A percentile compares a stretch with the other conserved stretches of the same genome.
Conservation (phyloP, 129 eudicot species). For the Artemisia tridentata region DNA sequence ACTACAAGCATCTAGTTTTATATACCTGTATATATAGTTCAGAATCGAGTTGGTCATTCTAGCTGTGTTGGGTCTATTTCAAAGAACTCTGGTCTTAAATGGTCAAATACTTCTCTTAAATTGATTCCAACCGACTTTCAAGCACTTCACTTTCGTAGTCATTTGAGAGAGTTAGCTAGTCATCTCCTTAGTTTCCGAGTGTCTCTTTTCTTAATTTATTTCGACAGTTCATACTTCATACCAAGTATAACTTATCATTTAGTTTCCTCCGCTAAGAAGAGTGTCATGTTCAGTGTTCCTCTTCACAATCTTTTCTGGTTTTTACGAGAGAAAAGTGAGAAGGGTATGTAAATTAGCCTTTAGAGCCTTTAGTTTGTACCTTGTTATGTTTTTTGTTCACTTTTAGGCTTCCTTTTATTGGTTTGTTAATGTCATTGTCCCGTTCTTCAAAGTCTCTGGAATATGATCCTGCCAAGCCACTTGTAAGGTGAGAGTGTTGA, state of each 20-base stretch:
- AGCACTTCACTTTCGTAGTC: background rate
- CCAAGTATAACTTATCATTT: background rate
- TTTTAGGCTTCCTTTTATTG: background rate
- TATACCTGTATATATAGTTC: conserved; percentile 6
- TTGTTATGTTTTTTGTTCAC: background rate
- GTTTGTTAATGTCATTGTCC: background rate
- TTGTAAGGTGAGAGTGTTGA: conserved; percentile 31
- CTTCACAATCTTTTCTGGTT: conserved; percentile 10
- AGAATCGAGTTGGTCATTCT: background rate
- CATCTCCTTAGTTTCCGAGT: background rate
- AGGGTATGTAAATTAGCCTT: background rate
- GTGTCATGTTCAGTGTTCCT: background rate
- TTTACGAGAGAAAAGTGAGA: conserved; percentile 8
- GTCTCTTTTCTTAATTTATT: background rate
- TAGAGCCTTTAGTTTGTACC: conserved; percentile 4
- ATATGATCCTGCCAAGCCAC: conserved; percentile 38
- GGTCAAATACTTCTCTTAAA: background rate
- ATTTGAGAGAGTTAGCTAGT: background rate
- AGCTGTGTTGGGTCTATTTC: background rate
- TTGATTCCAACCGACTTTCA: background rate
- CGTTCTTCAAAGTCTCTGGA: conserved; percentile 7
- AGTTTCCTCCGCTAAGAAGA: background rate
- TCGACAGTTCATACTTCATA: background rate
- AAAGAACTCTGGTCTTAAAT: background rate
- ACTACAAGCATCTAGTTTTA: background rate